These are phyloP conservation scores for Hanseniaspora opuntiae DNA, from an alignment of 805 yeast genomes.

Conservation along the genomic window DNA sequence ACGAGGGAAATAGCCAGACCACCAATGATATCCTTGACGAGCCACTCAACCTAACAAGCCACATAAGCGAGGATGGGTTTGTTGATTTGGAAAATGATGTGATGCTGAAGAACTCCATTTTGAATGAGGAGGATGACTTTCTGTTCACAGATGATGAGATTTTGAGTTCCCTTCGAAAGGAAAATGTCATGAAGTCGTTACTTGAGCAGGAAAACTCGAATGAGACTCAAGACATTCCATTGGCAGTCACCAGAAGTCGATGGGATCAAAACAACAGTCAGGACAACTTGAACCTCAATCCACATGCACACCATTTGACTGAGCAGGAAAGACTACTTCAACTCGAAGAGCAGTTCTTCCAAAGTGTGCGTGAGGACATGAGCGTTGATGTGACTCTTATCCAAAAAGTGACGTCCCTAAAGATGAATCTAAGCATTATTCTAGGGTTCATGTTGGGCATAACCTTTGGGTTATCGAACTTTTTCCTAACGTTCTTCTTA, in stretches of 20 bases:
- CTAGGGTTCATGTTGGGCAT: slow-evolving; percentile 63
- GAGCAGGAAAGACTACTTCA: slow-evolving; percentile 23
- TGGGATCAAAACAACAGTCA: not conserved
- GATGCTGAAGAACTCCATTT: not conserved
- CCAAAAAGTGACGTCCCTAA: slow-evolving; percentile 20
- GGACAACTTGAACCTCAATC: not conserved
- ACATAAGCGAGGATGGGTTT: slow-evolving; percentile 9
- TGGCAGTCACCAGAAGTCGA: not conserved
- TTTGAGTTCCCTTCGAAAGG: not conserved
- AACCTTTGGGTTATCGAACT: slow-evolving; percentile 57
- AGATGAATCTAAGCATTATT: slow-evolving; percentile 52
- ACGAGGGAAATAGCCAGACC: slow-evolving; percentile 10
- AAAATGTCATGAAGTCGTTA: not conserved
- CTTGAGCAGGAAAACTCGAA: not conserved
- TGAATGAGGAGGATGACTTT: slow-evolving; percentile 7
- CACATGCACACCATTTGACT: not conserved
- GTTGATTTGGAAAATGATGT: slow-evolving; percentile 5
- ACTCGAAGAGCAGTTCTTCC: slow-evolving; percentile 80
- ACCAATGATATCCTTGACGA: slow-evolving; percentile 15
- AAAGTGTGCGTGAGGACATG: slow-evolving; percentile 46
- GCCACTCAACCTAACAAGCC: slow-evolving; percentile 7
- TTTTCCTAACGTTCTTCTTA: slow-evolving; percentile 37
- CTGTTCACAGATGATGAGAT: slow-evolving; percentile 10
- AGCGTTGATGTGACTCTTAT: slow-evolving; percentile 34
- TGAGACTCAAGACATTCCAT: not conserved